These are phyloP conservation scores for Blastocystis sp. DNA, from an alignment of 352 stramenopile species.

Conservation along the genomic window DNA sequence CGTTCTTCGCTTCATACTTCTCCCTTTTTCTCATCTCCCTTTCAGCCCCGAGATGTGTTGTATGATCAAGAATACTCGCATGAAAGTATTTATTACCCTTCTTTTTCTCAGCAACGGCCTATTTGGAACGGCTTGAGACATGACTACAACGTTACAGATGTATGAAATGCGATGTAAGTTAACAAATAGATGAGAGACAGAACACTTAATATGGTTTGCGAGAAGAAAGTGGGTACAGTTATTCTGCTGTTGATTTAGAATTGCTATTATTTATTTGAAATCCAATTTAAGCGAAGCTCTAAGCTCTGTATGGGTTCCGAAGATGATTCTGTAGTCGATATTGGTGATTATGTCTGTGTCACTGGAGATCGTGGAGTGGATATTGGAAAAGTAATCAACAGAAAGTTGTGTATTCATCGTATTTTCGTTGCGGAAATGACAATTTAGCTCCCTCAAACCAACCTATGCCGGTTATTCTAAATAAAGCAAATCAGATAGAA, in stretches of 20 bases:
- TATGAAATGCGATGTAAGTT: not conserved
- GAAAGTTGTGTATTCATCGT: not conserved
- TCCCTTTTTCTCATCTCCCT: not conserved
- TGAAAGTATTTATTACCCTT: not conserved
- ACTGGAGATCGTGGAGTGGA: constrained; percentile 46
- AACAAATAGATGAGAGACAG: not conserved
- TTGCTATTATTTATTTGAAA: constrained; percentile 29
- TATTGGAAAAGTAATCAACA: constrained; percentile 27
- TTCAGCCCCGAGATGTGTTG: not conserved
- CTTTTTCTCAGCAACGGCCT: not conserved
- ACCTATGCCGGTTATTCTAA: constrained; percentile 43
- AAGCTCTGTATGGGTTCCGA: constrained; percentile 37
- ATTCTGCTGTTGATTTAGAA: not conserved
- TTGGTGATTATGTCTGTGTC: constrained; percentile 60
- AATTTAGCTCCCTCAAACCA: not conserved
- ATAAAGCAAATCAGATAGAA: constrained; percentile 56
- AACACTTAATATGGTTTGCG: not conserved
- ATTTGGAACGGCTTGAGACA: not conserved
- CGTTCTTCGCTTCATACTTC: not conserved
- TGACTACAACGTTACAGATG: not conserved
- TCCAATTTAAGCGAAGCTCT: constrained; percentile 39
- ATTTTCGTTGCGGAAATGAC: not conserved
- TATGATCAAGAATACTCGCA: not conserved
- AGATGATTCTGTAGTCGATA: constrained; percentile 29
- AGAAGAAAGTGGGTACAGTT: not conserved